Base-by-base conservation (phyloP, 2,329 filamentous ascomycete genomes). In the Onygenales sp. region DNA sequence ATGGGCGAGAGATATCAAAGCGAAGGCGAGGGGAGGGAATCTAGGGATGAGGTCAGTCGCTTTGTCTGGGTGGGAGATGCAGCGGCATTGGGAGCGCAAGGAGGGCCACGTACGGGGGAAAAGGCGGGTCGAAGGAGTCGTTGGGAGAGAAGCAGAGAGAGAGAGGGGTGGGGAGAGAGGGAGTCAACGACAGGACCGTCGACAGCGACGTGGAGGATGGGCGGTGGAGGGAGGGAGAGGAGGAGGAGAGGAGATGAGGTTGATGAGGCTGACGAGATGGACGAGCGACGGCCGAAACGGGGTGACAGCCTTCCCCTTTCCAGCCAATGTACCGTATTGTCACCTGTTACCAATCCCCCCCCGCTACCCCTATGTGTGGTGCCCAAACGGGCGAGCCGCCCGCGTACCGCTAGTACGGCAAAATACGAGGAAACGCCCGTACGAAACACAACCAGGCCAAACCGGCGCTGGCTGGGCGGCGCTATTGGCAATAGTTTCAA, bases 71-170 rank as follows among this genome's bases (percentile, higher is more conserved):
- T 27, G 21, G 21, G 21, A 27, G 21, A 27, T 27, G 21, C 21
- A 27, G 21, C 3, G 21, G 52, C 45, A 53, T 39, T 48, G 50
- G 49, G 49, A 54, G 11, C 50, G 51, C 39, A 54, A 13, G 27
- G 35, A 41, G 31, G 27, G 47, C 9, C 51, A 58, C 57, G 55
- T 52, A 57, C 51, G 48, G 54, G 50, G 47, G 50, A 51, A 43
- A 43, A 14, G 39, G 21, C 27, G 31, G 39, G n/a, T 35, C n/a
- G 11, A 35, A 17, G 14, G 11, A 13, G 49, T 44, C 49, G 49
- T 21, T 44, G 41, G 31, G 55, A 61, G 57, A 60, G 57, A 59
- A 60, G 58, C 58, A 59, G 57, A 55, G 56, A 50, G 45, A 53
- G 48, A 46, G 50, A 41, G 52, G 50, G 46, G 44, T 42, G 55